Percentiles rank a stretch among this genome's conserved stretches.
These are phyloP conservation scores for Penicillium aurantiogriseum DNA, from an alignment of 2,329 filamentous ascomycete genomes.

Conservation along the genomic window DNA sequence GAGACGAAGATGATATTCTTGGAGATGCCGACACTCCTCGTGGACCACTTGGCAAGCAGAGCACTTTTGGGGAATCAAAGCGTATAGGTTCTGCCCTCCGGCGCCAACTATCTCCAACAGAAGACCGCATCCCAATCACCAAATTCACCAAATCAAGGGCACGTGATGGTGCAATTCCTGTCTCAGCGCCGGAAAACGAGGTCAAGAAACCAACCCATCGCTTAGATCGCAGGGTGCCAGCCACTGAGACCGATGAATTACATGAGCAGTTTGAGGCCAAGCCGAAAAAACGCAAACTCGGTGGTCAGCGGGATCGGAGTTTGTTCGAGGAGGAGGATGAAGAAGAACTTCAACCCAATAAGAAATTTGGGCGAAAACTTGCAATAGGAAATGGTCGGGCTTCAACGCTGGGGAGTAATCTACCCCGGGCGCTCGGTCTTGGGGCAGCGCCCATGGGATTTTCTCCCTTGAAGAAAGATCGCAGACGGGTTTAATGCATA, in stretches of 20 bases:
- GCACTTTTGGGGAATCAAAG: not conserved
- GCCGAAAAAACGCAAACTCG: conserved; percentile 72
- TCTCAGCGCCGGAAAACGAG: not conserved
- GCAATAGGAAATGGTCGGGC: conserved; percentile 23
- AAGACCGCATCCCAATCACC: conserved; percentile 1
- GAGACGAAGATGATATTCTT: conserved; percentile 27
- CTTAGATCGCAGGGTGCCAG: conserved; percentile 2
- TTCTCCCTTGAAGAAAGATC: conserved; percentile 71
- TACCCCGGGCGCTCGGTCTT: conserved; percentile 31
- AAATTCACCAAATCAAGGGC: conserved; percentile 11
- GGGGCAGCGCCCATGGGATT: conserved; percentile 56
- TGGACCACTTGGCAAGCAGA: not conserved
- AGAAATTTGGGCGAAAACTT: conserved; percentile 29
- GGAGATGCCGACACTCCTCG: conserved; percentile 2
- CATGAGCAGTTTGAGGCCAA: conserved; percentile 32
- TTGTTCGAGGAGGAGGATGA: conserved; percentile 66
- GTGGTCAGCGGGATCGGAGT: conserved; percentile 59
- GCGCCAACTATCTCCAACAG: conserved; percentile 1
- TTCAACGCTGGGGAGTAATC: conserved; percentile 16
- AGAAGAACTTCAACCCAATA: conserved; percentile 16
- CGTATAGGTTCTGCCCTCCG: conserved; percentile 4
- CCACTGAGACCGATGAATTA: conserved; percentile 19
- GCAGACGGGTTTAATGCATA: conserved; percentile 41
- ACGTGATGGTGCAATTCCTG: not conserved
- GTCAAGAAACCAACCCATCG: conserved; percentile 6